Evolutionary conservation across 176 grass and related monocot species (phyloP).

Genomic region (Eremochloa ophiuroides): DNA sequence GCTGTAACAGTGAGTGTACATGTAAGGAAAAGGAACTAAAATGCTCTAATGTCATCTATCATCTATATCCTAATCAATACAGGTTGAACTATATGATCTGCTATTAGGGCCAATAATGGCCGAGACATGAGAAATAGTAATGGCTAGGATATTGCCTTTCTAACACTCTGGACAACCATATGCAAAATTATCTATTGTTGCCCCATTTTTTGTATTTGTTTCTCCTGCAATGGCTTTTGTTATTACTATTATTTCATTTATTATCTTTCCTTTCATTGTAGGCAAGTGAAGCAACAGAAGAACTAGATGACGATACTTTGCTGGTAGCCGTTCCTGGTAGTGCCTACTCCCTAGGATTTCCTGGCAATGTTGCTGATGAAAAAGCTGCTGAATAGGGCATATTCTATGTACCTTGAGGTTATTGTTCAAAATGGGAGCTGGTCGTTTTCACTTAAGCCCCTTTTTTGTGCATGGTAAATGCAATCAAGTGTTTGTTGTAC

Average conservation of each 20-base stretch:
- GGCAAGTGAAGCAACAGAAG: conserved; percentile 41
- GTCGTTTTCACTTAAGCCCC: not conserved
- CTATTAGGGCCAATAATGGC: not conserved
- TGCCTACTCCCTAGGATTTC: conserved; percentile 52
- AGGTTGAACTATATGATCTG: not conserved
- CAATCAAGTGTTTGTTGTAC: not conserved
- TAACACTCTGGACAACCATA: not conserved
- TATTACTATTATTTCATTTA: not conserved
- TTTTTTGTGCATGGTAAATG: conserved; percentile 6
- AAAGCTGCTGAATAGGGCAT: conserved; percentile 7
- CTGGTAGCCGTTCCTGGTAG: conserved; percentile 77
- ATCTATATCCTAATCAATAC: not conserved
- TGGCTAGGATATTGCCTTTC: not conserved
- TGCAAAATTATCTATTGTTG: not conserved
- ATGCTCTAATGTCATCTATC: not conserved
- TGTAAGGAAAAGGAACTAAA: not conserved
- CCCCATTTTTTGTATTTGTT: not conserved
- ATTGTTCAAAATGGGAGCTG: not conserved
- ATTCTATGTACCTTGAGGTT: not conserved
- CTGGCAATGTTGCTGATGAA: not conserved
- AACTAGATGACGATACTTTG: conserved; percentile 35
- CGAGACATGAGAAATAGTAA: not conserved
- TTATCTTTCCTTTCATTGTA: not conserved
- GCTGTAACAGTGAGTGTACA: not conserved
- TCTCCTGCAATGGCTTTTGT: conserved; percentile 4